A percentile compares a stretch with the other conserved stretches of the same genome.
These are phyloP conservation scores for Neofusicoccum parvum DNA, from an alignment of 2,329 filamentous ascomycete species.

Conservation along the genomic window DNA sequence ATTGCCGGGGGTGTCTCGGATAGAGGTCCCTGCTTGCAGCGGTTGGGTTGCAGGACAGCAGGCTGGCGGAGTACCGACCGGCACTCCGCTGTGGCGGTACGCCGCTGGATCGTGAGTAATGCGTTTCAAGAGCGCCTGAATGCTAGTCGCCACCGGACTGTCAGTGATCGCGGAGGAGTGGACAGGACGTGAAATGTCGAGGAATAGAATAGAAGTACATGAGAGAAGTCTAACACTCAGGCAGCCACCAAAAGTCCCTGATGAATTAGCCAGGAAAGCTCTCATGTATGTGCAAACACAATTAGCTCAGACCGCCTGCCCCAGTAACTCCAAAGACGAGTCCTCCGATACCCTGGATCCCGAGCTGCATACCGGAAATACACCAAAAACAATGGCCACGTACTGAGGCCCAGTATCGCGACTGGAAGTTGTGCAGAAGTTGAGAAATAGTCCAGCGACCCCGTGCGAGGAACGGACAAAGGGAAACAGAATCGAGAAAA, in stretches of 20 bases:
- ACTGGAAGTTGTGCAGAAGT: background rate
- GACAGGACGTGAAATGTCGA: background rate
- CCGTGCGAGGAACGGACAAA: background rate
- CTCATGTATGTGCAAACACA: conserved; percentile 15
- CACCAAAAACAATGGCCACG: conserved; percentile 4
- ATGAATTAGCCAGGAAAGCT: conserved; percentile 17
- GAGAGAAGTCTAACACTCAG: conserved; percentile 18
- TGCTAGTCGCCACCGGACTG: background rate
- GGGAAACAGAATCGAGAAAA: background rate
- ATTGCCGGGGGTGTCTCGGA: conserved; percentile 14
- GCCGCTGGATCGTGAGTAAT: background rate
- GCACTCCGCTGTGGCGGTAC: background rate
- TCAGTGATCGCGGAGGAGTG: no score
- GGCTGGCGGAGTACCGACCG: background rate
- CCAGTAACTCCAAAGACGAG: conserved; percentile 14
- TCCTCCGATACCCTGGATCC: conserved; percentile 4
- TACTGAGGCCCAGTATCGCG: background rate
- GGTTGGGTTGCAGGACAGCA: background rate
- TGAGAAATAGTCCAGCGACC: background rate
- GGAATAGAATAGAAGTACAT: conserved; percentile 13
- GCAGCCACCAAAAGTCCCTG: conserved; percentile 8
- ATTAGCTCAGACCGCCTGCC: background rate
- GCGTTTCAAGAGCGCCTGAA: background rate
- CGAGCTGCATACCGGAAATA: conserved; percentile 1
- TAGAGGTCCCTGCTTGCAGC: background rate